Evolutionary conservation across 306 rosid genomes (phyloP), one percentile per base, ranked within the genome.

Genomic region (Vigna radiata): DNA sequence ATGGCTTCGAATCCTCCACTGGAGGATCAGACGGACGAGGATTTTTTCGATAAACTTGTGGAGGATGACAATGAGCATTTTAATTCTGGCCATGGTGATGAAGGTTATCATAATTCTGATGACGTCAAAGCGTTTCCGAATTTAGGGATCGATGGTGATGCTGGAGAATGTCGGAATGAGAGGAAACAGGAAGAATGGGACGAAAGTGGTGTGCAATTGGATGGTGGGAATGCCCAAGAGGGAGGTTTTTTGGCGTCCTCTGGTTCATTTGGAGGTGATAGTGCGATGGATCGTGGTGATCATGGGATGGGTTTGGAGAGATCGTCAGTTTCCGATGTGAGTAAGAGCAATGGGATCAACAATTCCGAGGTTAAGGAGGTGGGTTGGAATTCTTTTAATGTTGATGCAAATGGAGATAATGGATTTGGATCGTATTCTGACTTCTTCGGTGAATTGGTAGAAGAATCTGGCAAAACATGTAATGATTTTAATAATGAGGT

Each of bases 11-110:
- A 85, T 89, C 97, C 96, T 93, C 93, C 96, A 75, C 88, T 86
- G 96, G 98, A 93, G 93, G 98, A 93, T 88, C 93, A 90, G 56
- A 91, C 97, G 53, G 98, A 91, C 50, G 98, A 85, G 79, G 98
- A 91, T 85, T 93, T 93, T 83, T 93, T 93, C 52, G 98, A 93
- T 83, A 91, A 89, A 82, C 81, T 93, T 81, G 96, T 93, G 11
- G 91, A 88, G 79, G 95, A 94, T 72, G 97, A 89, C 50, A 69
- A 71, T 44, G 85, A 29, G 46, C 86, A 89, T n/a, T 33, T 71
- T 14, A 86, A 79, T 49, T 44, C 81, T 43, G 55, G 75, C 16
- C 76, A 70, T 39, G 49, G 5, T 44, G 61, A 72, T 2, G 86
- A 84, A 50, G 88, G 79, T 0, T 84, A 43, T 63, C 5, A 44